Evolutionary conservation across 75 land plant genomes (phyloP), one percentile per base, ranked within the genome.

Genomic region (Sequoiadendron giganteum): DNA sequence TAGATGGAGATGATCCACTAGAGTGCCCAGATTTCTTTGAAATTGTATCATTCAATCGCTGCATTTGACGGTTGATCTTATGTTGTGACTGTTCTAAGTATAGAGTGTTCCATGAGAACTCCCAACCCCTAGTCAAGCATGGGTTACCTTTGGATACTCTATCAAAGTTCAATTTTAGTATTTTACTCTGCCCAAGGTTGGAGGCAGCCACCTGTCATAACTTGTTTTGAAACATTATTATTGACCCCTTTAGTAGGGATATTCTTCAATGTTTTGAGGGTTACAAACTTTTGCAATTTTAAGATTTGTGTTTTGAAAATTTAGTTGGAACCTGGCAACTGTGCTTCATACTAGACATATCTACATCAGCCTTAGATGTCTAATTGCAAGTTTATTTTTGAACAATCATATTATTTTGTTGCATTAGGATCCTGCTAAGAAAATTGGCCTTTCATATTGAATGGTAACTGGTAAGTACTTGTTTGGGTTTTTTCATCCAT

Each of bases 351-450:
- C 45, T 10, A 47, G 42, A 47, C 13, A 28, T 45, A 30, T 10
- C 11, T 43, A 10, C 32, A 7, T 82, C 34, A 25, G 21, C 13
- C 1, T 11, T 47, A n/a, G 32, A 25, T 82, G 40, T 78, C 39
- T 18, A 86, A 87, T 30, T 54, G 30, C 78, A 54, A 55, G 38
- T 25, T 28, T 85, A 58, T 18, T 85, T 80, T 54, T 85, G 39
- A 55, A 58, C 14, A 34, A 10, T 36, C 68, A 54, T 7, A 40
- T 25, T 32, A 85, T 82, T 13, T 28, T n/a, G 19, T 47, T 47
- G 1, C 52, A 47, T 40, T 42, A 79, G 8, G 48, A 7, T 79
- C 40, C 3, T 82, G 47, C 13, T 47, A 21, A 47, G 39, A 47
- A 43, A 43, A 47, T 10, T 82, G 30, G 13, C 13, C 28, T 82